Percentiles rank a stretch among this genome's conserved stretches.
Conservation (phyloP, 179 eudicot species). For the Amaranthus tricolor region DNA sequence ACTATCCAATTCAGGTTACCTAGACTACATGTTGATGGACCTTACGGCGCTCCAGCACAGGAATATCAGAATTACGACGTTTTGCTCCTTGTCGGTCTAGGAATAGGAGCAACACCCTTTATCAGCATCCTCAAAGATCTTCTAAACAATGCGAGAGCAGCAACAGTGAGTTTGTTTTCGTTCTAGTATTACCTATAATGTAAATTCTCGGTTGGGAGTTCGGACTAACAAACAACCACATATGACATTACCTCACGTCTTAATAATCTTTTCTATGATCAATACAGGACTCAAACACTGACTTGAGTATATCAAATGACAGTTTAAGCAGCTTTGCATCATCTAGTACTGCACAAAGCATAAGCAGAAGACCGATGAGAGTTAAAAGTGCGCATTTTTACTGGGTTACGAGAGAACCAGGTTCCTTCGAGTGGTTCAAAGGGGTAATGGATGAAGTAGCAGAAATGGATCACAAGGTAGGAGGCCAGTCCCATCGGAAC, state of each 20-base stretch:
- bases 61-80: conserved; percentile 92
- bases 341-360: conserved; percentile 44
- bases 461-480: conserved; percentile 85
- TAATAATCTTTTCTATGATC: conserved; percentile 6
- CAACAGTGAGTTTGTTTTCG: conserved; percentile 34
- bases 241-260: background rate
- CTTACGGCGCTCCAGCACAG: conserved; percentile 98
- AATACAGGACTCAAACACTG: conserved; percentile 68
- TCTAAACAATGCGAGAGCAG: conserved; percentile 60
- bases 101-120: conserved; percentile 98
- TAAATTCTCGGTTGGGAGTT: background rate
- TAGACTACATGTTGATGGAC: conserved; percentile 80
- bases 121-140: conserved; percentile 88
- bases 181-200: background rate
- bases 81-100: conserved; percentile 88
- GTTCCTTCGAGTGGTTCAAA: conserved; percentile 92
- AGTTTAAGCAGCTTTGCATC: conserved; percentile 77
- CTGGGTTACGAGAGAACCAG: conserved; percentile 88
- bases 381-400: conserved; percentile 77
- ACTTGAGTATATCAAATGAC: conserved; percentile 67
- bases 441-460: conserved; percentile 95
- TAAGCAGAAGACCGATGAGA: conserved; percentile 55
- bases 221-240: background rate
- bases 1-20: conserved; percentile 56
- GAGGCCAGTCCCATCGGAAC: no score